A percentile compares a stretch with the other conserved stretches of the same genome.
Conservation (phyloP, 2,329 filamentous ascomycete genomes). For the Talaromyces marneffei region DNA sequence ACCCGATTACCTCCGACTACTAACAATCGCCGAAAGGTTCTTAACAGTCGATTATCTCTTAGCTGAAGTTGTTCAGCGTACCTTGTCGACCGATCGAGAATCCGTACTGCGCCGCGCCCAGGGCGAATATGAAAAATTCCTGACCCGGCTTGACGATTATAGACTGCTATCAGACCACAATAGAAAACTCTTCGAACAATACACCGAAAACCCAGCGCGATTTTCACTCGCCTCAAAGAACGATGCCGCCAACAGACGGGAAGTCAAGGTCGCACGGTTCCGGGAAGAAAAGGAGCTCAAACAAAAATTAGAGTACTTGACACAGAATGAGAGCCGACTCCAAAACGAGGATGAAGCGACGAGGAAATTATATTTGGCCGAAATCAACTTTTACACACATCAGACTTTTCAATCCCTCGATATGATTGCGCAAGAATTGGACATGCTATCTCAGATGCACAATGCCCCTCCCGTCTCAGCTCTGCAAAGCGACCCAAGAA, state of each 20-base stretch:
- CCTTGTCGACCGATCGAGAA: conserved; percentile 59
- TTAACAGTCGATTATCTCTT: conserved; percentile 71
- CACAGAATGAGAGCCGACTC: conserved; percentile 53
- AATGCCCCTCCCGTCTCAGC: conserved; percentile 40
- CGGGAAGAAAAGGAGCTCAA: conserved; percentile 80
- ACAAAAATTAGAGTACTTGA: conserved; percentile 67
- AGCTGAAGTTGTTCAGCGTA: conserved; percentile 69
- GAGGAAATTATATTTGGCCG: conserved; percentile 70
- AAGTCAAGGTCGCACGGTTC: conserved; percentile 81
- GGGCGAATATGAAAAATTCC: conserved; percentile 68
- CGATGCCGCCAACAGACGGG: conserved; percentile 64
- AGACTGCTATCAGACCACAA: conserved; percentile 61
- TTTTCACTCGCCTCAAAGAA: conserved; percentile 67
- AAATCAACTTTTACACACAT: conserved; percentile 67
- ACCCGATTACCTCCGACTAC: background rate
- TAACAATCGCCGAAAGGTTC: conserved; percentile 48
- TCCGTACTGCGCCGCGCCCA: conserved; percentile 58
- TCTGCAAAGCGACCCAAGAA: conserved; percentile 33
- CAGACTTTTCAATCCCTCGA: conserved; percentile 84
- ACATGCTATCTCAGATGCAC: conserved; percentile 70
- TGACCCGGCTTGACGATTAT: conserved; percentile 73
- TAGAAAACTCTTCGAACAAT: conserved; percentile 64
- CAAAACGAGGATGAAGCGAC: conserved; percentile 80
- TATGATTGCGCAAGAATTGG: conserved; percentile 73
- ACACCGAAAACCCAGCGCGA: conserved; percentile 62